A percentile compares a stretch with the other conserved stretches of the same genome.
These are phyloP conservation scores for Zelonia costaricensis DNA, from an alignment of 208 protist genomes.

Conservation along the genomic window DNA sequence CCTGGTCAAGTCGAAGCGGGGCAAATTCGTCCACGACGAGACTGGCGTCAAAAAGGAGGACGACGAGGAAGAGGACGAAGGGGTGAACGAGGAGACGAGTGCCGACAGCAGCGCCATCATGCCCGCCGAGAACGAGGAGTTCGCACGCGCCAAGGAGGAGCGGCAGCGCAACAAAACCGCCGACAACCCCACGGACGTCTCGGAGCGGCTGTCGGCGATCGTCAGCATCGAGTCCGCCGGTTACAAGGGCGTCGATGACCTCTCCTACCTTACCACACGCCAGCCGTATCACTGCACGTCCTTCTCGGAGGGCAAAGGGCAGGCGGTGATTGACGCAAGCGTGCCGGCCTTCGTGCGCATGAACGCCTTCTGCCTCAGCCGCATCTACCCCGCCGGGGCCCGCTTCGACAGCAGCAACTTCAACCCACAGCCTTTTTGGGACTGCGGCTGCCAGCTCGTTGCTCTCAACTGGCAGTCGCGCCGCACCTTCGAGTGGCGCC, in stretches of 20 bases:
- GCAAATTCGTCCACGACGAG: constrained; percentile 22
- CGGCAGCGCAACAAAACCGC: too few relatives aligned
- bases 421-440: constrained; percentile 78
- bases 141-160: constrained; percentile 22
- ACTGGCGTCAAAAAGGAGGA: constrained; percentile 40
- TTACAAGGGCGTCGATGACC: constrained; percentile 59
- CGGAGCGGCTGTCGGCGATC: constrained; percentile 44
- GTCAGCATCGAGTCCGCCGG: constrained; percentile 66
- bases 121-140: constrained; percentile 9
- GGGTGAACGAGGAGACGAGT: background rate
- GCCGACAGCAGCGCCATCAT: constrained; percentile 27
- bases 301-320: constrained; percentile 65
- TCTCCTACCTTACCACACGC: constrained; percentile 49
- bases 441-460: constrained; percentile 84
- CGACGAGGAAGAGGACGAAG: constrained; percentile 29
- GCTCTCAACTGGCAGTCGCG: constrained; percentile 92
- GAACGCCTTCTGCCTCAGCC: constrained; percentile 77
- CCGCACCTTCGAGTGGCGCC: constrained; percentile 50
- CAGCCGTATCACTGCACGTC: constrained; percentile 69
- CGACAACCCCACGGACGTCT: constrained; percentile 26
- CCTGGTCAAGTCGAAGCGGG: constrained; percentile 62
- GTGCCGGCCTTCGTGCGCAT: constrained; percentile 35
- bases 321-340: constrained; percentile 41
- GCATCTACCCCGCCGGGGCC: constrained; percentile 92
- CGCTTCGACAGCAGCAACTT: constrained; percentile 94